Evolutionary conservation across 148 eudicot genomes (phyloP).

Genomic region (Oxyria digyna): DNA sequence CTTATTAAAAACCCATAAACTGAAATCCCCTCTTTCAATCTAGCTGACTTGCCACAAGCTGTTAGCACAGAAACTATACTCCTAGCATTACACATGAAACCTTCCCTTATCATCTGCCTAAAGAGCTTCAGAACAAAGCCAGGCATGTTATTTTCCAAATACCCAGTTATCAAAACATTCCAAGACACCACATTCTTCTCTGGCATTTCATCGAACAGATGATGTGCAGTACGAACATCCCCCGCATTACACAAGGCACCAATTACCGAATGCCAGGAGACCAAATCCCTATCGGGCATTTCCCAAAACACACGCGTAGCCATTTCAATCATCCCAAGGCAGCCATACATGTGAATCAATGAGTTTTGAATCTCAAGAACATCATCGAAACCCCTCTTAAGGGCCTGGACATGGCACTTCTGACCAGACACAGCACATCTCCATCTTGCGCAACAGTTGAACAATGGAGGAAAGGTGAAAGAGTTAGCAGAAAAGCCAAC

Average conservation of each 20-base stretch:
- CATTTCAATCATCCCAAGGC: constrained; percentile 36
- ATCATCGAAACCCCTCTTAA: constrained; percentile 52
- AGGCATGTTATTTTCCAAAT: constrained; percentile 40
- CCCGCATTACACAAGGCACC: constrained; percentile 43
- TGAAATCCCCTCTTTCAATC: constrained; percentile 59
- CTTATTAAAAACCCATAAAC: constrained; percentile 43
- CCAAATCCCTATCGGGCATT: constrained; percentile 36
- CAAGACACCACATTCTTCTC: constrained; percentile 58
- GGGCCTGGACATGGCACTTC: constrained; percentile 53
- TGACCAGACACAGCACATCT: constrained; percentile 20
- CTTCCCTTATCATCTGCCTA: constrained; percentile 40
- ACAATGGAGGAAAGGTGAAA: constrained; percentile 50
- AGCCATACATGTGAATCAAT: constrained; percentile 57
- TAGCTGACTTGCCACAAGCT: constrained; percentile 68
- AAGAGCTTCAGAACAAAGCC: constrained; percentile 53
- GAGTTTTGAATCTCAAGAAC: constrained; percentile 54
- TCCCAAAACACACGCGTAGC: constrained; percentile 40
- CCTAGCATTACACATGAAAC: constrained; percentile 26
- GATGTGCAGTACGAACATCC: constrained; percentile 34
- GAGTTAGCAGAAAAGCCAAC: constrained; percentile 45
- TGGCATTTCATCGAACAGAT: constrained; percentile 50
- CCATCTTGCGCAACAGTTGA: constrained; percentile 52
- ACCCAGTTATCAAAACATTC: constrained; percentile 55
- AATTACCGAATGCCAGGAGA: constrained; percentile 54
- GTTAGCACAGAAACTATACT: constrained; percentile 43